Evolutionary conservation across 2,329 filamentous ascomycete genomes (phyloP), one percentile per base, ranked within the genome.

Genomic region (Tothia fuscella): DNA sequence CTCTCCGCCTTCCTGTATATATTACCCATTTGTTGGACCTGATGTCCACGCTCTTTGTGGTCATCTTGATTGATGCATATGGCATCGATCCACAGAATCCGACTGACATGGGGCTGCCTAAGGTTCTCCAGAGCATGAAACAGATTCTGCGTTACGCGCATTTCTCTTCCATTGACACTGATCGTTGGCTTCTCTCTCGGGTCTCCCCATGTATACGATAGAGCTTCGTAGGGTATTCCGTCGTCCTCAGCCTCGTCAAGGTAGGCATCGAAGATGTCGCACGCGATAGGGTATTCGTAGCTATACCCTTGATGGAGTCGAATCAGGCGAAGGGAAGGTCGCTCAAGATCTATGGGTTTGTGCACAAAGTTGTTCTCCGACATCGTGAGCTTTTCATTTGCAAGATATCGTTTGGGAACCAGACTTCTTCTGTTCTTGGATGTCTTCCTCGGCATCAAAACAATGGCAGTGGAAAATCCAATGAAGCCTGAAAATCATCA

Each of bases 1-100:
- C 16, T 38, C 19, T 2, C 13, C 0, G 43, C 38, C 2, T 16
- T 6, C 32, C 33, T 16, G 24, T 43, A 46, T 2, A 47, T 22
- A 6, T 20, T 13, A 3, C 32, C 6, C 45, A 47, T 47, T 19
- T 29, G 28, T n/a, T 39, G 38, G 2, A 47, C 45, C 43, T 47
- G 45, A n/a, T 39, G 31, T 5, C 33, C 16, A 3, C 21, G 24
- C 21, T 47, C 45, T 10, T 25, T 10, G 2, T 12, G 5, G 33
- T 46, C 32, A 6, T 7, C n/a, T 32, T 46, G 45, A 16, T 47
- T 37, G 30, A 47, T 47, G 16, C 45, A 47, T 1, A 47, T 19
- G 4, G 36, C 43, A 19, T 47, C 45, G 3, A 36, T 38, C 45
- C 45, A 47, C 3, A 47, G 26, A 6, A 42, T 7, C 7, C 14